Evolutionary conservation across 2,329 filamentous ascomycete species (phyloP).

Genomic region (Penicillium hesseltinei): DNA sequence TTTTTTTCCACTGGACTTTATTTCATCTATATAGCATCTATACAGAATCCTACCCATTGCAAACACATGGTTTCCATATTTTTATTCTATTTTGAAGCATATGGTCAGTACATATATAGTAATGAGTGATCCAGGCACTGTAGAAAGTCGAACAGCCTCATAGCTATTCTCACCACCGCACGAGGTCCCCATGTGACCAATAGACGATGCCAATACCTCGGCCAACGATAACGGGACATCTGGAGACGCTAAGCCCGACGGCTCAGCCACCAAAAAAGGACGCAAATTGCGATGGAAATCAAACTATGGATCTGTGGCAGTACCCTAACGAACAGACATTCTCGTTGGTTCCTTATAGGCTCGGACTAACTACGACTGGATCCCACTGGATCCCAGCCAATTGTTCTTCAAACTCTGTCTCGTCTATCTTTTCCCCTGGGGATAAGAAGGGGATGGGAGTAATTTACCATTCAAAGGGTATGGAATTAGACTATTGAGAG

Average conservation of each 20-base stretch:
- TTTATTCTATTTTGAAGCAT: neutral
- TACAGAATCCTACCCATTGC: neutral
- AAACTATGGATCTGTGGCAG: neutral
- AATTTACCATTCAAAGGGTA: neutral
- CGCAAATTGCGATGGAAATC: neutral
- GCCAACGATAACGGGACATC: neutral
- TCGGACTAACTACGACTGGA: neutral
- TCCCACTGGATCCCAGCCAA: neutral
- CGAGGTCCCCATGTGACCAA: neutral
- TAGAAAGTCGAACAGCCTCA: neutral
- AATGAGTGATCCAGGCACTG: neutral
- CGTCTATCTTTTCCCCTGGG: constrained; percentile 1
- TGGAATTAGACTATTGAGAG: constrained; percentile 5
- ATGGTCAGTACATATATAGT: neutral
- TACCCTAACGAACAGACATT: constrained; percentile 1
- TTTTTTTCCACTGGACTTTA: neutral
- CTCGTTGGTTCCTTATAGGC: neutral
- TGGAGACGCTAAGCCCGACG: constrained; percentile 4
- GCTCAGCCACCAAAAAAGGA: constrained; percentile 8
- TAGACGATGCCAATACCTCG: neutral
- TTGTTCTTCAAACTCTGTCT: neutral
- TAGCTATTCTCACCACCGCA: neutral
- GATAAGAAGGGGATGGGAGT: neutral
- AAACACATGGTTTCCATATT: neutral
- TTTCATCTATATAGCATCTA: neutral